Base-by-base conservation (phyloP, 148 eudicot genomes). In the Linanthus parryae region DNA sequence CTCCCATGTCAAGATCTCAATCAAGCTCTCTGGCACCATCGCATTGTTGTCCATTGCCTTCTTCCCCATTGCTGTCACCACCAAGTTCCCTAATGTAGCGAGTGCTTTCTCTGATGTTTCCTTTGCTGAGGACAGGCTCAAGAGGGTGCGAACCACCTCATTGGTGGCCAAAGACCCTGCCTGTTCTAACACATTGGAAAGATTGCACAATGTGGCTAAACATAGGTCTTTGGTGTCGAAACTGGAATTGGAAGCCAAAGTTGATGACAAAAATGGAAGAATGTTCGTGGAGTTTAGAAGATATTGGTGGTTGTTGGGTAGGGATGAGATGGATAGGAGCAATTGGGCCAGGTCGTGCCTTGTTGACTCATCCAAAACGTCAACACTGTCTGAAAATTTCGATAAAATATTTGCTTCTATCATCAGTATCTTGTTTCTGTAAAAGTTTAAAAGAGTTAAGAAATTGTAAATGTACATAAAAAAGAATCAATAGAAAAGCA, bases 351-450 rank as follows among this genome's bases (percentile, higher is more conserved):
- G 45, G 56, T 74, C 80, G 51, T 70, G 77, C 46, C 18, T 76
- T 5, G 78, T 52, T 43, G 62, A 19, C 63, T 78, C 86, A 24
- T 79, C 88, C 6, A 75, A 45, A 21, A 10, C 37, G 22, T 44
- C 54, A 0, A 46, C 30, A 28, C 74, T 54, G 26, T 59, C 23
- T 24, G 91, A 88, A 33, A 90, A 62, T 65, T 69, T 74, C 48
- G 85, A 66, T 49, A 83, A 39, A 54, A 90, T 63, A 65, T 95
- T 95, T 57, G 92, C 88, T 65, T 83, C 97, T 18, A 86, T 54
- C 56, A 90, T 83, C 5, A 72, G 59, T 60, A 80, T 84, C 62
- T 85, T 90, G 81, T 85, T 90, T 70, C 97, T 90, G 75, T 12
- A 62, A 46, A 48, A 38, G 9, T n/a, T n/a, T n/a, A n/a, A n/a